Evolutionary conservation across 2,329 filamentous ascomycete species (phyloP).

Genomic region (Nothomitra cinnamomea): DNA sequence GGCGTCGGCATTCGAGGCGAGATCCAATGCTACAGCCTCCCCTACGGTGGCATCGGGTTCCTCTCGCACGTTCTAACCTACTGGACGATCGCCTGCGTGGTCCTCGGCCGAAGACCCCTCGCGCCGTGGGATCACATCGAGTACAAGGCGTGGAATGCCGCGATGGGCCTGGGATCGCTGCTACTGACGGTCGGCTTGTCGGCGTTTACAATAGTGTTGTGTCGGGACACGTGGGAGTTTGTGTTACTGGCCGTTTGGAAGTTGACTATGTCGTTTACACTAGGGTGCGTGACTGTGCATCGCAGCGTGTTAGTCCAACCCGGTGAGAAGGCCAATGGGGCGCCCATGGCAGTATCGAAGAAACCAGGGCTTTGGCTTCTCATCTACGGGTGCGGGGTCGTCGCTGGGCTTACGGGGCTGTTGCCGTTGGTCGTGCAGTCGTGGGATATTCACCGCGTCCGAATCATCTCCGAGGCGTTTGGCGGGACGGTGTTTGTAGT

Average conservation of each 20-base stretch:
- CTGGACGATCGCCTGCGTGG: conserved; percentile 1
- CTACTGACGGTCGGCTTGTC: not conserved
- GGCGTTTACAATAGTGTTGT: not conserved
- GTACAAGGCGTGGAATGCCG: not conserved
- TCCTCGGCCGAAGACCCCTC: not conserved
- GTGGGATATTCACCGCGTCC: not conserved
- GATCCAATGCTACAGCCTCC: conserved; percentile 4
- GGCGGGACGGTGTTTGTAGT: not conserved
- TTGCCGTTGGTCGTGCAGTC: not conserved
- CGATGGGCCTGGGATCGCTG: not conserved
- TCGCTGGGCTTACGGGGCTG: not conserved
- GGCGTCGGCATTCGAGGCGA: not conserved
- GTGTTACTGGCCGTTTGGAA: conserved; percentile 3
- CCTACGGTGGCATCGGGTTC: conserved; percentile 5
- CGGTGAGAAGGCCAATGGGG: not conserved
- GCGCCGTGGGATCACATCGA: not conserved
- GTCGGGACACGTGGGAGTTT: not conserved
- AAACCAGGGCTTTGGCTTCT: not conserved
- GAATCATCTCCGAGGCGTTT: not conserved
- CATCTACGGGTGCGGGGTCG: not conserved
- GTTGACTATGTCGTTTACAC: not conserved
- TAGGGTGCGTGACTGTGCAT: not conserved
- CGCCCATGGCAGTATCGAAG: not conserved
- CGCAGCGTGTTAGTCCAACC: not conserved
- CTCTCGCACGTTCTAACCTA: conserved; percentile 4